Base-by-base conservation (phyloP, 805 yeast species). In the Myxozyma geophila region DNA sequence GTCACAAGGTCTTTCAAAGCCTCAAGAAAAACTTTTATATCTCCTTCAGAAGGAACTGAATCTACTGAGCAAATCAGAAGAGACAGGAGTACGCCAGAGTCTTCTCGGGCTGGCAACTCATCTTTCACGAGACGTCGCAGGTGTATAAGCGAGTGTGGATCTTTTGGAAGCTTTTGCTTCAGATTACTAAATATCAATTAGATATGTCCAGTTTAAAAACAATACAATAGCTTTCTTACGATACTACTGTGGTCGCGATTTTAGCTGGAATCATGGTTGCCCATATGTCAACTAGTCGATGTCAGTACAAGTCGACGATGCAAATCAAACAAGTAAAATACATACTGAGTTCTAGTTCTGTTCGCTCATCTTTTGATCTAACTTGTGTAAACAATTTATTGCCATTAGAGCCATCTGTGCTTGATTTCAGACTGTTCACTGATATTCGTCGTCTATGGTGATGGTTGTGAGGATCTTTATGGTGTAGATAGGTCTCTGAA, bases 11-110 rank as follows among this genome's bases (percentile, higher is more conserved):
- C 60, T 6, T 48, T n/a, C 28, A 68, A 36, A 49, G 68, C 17
- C 0, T 62, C 46, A 8, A 64, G 67, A 2, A 82, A 68, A 2
- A 71, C 64, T 0, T 66, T 65, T 12, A 75, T 63, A 1, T 75
- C 74, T 6, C 68, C 72, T 33, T 71, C 67, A 0, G 68, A 63
- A 3, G 71, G 60, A 23, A 78, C 71, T 21, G 76, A 74, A 2
- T 73, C 74, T 7, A 72, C 70, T 15, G 86, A 79, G 70, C 89
- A 85, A 17, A 85, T 54, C n/a, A 83, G 79, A 28, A 74, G 66
- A 3, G 85, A 73, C 7, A 62, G 60, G 2, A 65, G 40, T 12
- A 41, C 60, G 2, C 49, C 58, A 17, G 58, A 15, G 5, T 53
- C 59, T 19, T 43, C 58, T 10, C 49, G 49, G 9, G 50, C 56